Percentiles rank a stretch among this genome's conserved stretches.
These are phyloP conservation scores for Fusarium zealandicum DNA, from an alignment of 2,329 filamentous ascomycete genomes.

Conservation along the genomic window DNA sequence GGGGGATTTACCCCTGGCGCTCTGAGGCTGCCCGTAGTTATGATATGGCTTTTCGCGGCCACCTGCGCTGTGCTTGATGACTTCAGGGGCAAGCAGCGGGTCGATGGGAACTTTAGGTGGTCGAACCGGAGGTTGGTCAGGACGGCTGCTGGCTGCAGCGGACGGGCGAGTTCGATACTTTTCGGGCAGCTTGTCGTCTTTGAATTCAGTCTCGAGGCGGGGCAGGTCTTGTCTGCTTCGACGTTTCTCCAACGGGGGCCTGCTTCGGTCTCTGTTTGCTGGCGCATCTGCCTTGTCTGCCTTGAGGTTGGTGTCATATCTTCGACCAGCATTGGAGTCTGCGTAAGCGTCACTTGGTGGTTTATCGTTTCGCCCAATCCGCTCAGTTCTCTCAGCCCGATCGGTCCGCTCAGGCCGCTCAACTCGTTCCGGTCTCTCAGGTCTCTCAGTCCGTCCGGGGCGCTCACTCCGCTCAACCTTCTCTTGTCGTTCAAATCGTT, in stretches of 20 bases:
- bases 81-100: slow-evolving; percentile 51
- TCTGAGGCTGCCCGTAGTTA: slow-evolving; percentile 34
- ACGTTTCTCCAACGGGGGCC: slow-evolving; percentile 39
- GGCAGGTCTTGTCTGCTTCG: slow-evolving; percentile 52
- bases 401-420: not conserved
- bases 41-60: slow-evolving; percentile 55
- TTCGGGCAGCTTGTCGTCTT: slow-evolving; percentile 38
- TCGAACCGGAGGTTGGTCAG: slow-evolving; percentile 39
- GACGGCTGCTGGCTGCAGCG: slow-evolving; percentile 40
- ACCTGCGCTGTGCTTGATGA: slow-evolving; percentile 51
- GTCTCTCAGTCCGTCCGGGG: slow-evolving; percentile 19
- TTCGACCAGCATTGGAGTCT: slow-evolving; percentile 21
- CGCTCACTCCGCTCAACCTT: not conserved
- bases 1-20: slow-evolving; percentile 34
- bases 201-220: slow-evolving; percentile 53
- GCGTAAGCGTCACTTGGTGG: slow-evolving; percentile 14
- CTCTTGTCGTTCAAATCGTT: not conserved
- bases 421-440: not conserved
- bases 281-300: slow-evolving; percentile 25
- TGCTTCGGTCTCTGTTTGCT: slow-evolving; percentile 30
- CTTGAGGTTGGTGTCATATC: slow-evolving; percentile 30
- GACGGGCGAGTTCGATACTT: slow-evolving; percentile 50
- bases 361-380: slow-evolving; percentile 10
- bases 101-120: slow-evolving; percentile 44
- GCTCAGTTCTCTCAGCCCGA: slow-evolving; percentile 13